These are phyloP conservation scores for Geotrichum phurueaensis DNA, from an alignment of 1,139 yeast species.

Conservation along the genomic window DNA sequence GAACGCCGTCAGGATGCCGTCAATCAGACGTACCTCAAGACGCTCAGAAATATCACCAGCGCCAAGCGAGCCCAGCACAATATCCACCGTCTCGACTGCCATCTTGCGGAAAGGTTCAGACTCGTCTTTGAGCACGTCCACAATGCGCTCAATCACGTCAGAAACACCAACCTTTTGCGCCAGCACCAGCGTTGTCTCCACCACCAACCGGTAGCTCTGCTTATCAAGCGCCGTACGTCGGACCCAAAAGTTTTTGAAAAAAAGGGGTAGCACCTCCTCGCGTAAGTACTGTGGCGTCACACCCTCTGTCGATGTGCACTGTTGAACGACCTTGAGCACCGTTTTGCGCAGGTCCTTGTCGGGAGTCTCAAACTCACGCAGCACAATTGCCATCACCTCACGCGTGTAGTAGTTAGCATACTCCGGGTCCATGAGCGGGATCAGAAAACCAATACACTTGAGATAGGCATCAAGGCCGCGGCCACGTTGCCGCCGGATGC, in stretches of 20 bases:
- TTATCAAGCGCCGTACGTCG: constrained; percentile 47
- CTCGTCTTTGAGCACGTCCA: constrained; percentile 66
- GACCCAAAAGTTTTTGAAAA: constrained; percentile 69
- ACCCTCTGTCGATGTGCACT: constrained; percentile 50
- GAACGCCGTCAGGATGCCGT: constrained; percentile 77
- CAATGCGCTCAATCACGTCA: constrained; percentile 52
- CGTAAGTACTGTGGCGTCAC: constrained; percentile 44
- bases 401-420: constrained; percentile 72
- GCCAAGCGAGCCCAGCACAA: constrained; percentile 43
- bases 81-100: constrained; percentile 67
- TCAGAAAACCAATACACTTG: constrained; percentile 69
- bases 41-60: constrained; percentile 50
- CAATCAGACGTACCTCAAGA: constrained; percentile 64
- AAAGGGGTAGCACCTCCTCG: constrained; percentile 53
- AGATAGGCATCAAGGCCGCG: constrained; percentile 69
- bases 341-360: constrained; percentile 86
- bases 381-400: constrained; percentile 60
- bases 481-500: constrained; percentile 73
- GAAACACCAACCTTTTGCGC: constrained; percentile 65
- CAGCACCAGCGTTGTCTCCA: constrained; percentile 65
- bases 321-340: constrained; percentile 56
- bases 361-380: constrained; percentile 71
- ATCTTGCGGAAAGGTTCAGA: constrained; percentile 73
- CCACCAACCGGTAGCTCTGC: constrained; percentile 53
- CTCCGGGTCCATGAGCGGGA: constrained; percentile 83